phyloP scores from a whole-genome alignment of 345 rosid genomes.

The Litchi chinensis region DNA sequence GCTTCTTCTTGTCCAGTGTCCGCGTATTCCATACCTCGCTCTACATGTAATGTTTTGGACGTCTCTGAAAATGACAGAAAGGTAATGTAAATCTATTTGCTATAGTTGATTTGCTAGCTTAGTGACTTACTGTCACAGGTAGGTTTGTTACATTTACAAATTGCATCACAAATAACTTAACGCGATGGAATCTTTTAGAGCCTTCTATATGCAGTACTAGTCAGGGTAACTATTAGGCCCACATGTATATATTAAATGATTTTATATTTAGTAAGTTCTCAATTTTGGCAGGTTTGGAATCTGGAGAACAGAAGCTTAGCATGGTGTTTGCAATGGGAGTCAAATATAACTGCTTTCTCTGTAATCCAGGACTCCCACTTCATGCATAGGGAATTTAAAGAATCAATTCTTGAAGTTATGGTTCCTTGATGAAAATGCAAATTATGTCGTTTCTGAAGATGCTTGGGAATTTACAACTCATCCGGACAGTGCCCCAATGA shows the following conservation, averaged over 20 bases:
- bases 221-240: neutral
- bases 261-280: neutral
- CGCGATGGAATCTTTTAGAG: neutral
- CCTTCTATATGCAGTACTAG: neutral
- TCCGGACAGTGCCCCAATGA: too few species aligned
- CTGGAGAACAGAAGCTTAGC: constrained; percentile 50
- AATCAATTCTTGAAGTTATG: too few species aligned
- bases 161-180: neutral
- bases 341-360: constrained; percentile 66
- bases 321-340: constrained; percentile 56
- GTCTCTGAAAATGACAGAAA: constrained; percentile 28
- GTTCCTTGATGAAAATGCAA: too few species aligned
- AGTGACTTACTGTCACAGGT: neutral
- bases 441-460: too few species aligned
- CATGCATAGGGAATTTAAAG: too few species aligned
- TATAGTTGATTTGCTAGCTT: neutral
- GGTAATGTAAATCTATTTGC: constrained; percentile 28
- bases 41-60: constrained; percentile 33
- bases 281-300: constrained; percentile 65
- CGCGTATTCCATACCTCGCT: constrained; percentile 38
- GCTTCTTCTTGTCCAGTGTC: constrained; percentile 31
- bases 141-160: neutral
- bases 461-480: too few species aligned
- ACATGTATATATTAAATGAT: neutral
- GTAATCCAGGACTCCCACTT: constrained; percentile 54